phyloP scores from a whole-genome alignment of 2,329 filamentous ascomycete genomes.

The Gliomastix tumulicola region DNA sequence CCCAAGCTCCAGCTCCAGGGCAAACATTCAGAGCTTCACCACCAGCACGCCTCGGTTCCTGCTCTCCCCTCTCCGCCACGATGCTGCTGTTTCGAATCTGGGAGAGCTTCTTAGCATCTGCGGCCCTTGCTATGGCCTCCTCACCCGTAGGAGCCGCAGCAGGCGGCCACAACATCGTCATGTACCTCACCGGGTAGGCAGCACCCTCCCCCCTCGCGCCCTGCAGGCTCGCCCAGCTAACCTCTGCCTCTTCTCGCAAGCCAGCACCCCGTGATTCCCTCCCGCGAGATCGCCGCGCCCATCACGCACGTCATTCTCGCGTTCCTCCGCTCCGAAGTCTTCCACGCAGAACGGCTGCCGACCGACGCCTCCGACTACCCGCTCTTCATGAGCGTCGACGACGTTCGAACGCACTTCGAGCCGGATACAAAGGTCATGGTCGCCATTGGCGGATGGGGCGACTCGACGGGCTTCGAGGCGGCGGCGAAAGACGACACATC shows the following conservation, averaged over 20 bases:
- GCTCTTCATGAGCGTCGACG: constrained; percentile 43
- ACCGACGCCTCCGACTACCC: constrained; percentile 27
- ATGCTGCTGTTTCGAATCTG: too few relatives aligned
- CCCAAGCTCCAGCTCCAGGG: too few relatives aligned
- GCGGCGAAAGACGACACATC: constrained; percentile 44
- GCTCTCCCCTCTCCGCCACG: too few relatives aligned
- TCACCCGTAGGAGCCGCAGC: too few relatives aligned
- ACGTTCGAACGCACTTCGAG: constrained; percentile 40
- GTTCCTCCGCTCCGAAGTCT: constrained; percentile 46
- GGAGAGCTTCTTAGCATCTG: too few relatives aligned
- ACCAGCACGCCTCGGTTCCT: too few relatives aligned
- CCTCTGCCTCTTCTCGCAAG: constrained; percentile 16
- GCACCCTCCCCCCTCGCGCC: background rate
- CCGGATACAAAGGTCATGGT: constrained; percentile 56
- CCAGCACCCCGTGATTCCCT: constrained; percentile 37
- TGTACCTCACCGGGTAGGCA: constrained; percentile 40
- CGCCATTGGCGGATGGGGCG: constrained; percentile 71
- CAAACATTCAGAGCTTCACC: too few relatives aligned
- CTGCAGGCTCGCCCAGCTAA: background rate
- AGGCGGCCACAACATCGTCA: constrained; percentile 54
- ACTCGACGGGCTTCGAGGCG: constrained; percentile 54
- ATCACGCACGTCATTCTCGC: constrained; percentile 54
- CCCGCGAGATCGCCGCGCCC: constrained; percentile 23
- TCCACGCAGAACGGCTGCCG: constrained; percentile 34
- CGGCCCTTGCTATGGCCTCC: too few relatives aligned